Evolutionary conservation across 768 basidiomycete genomes (phyloP).

Genomic region (Tylopilus sp.): DNA sequence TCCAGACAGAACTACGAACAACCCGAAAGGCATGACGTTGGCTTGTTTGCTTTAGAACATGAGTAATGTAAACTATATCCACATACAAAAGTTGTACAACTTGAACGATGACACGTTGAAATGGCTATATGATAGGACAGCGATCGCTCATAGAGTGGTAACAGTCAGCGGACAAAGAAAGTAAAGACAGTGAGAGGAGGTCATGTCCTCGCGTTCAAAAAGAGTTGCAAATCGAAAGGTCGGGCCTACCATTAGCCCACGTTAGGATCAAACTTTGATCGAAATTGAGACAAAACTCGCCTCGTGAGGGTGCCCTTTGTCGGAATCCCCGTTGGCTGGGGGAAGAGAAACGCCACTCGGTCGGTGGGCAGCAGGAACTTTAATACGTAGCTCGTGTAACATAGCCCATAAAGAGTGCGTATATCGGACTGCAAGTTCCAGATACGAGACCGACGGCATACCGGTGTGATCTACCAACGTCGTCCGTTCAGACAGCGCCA

Average conservation of each 20-base stretch:
- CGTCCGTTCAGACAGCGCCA: constrained; percentile 1
- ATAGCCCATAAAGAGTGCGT: constrained; percentile 59
- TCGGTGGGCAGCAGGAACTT: constrained; percentile 38
- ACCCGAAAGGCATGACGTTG: neutral
- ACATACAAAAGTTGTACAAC: constrained; percentile 13
- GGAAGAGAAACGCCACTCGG: constrained; percentile 48
- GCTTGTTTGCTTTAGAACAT: constrained; percentile 18
- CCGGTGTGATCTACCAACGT: constrained; percentile 45
- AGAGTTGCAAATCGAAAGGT: constrained; percentile 51
- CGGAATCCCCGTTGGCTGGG: constrained; percentile 28
- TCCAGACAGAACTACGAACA: neutral
- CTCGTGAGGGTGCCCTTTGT: constrained; percentile 36
- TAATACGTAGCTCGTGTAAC: constrained; percentile 48
- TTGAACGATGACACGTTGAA: constrained; percentile 15
- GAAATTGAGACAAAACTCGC: constrained; percentile 23
- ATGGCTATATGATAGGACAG: constrained; percentile 6
- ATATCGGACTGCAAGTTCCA: constrained; percentile 67
- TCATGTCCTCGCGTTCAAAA: constrained; percentile 49
- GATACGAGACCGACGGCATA: constrained; percentile 50
- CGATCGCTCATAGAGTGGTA: neutral
- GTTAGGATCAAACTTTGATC: neutral
- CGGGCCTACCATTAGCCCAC: constrained; percentile 36
- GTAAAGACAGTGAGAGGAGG: neutral
- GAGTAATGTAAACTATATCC: constrained; percentile 28
- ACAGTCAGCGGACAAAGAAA: neutral